Base-by-base conservation (phyloP, 2,329 filamentous ascomycete genomes). In the Alternaria dauci region DNA sequence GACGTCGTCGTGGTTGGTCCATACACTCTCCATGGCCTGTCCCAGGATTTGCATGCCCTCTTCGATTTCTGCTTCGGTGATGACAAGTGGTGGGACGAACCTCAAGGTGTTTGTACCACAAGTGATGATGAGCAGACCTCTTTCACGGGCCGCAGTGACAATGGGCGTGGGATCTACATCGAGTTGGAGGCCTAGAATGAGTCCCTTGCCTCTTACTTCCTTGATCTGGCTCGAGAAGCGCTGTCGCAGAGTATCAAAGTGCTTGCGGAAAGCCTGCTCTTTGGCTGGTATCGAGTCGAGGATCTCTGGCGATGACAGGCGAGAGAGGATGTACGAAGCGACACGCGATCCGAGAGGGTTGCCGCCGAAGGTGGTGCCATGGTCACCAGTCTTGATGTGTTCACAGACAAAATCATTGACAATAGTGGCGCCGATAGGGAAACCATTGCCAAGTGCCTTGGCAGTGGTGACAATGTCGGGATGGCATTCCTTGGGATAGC, bases 401-500 rank as follows among this genome's bases (percentile, higher is more conserved):
- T 89, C 85, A 28, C 88, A 89, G 1, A 96, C 91, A 25, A 84
- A 82, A 56, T 86, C 86, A 14, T 86, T 88, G 28, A 89, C 83
- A 52, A 90, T 86, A 5, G 91, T 92, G 7, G 95, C 95, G 52
- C 93, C 95, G 68, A 99, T 94, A 48, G 95, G 95, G 79, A 97
- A 94, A 5, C 95, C 95, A 74, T 99, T 99, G 16, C 95, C 95
- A 2, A 99, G 88, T 1, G 95, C 95, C 83, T 99, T 99, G 58
- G 95, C 95, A 0, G 92, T 94, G 14, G 94, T 97, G 65, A 99
- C 81, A 67, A 99, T 90, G 73, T 99, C 95, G 7, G 95, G 95
- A 76, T 99, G 95, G 2, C 93, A 93, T 66, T 91, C 89, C 69
- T 85, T 82, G 36, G 92, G 90, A 25, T 95, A 85, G 59, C 85